phyloP scores from a whole-genome alignment of 371 early-diverging fungal species.

The Circinella umbellata region DNA sequence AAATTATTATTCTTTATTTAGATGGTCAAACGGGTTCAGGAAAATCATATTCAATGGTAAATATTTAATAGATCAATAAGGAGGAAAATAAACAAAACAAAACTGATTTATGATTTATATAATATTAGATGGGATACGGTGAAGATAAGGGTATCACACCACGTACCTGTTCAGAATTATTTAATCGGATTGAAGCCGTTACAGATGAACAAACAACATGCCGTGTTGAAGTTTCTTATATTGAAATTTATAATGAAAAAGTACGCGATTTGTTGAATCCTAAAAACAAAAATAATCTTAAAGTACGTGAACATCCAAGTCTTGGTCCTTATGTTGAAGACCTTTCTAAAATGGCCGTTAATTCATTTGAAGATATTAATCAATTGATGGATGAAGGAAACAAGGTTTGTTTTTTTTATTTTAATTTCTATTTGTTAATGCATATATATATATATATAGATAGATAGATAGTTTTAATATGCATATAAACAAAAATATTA shows the following conservation, averaged over 20 bases:
- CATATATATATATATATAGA: too few relatives aligned
- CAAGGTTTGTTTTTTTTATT: conserved; percentile 49
- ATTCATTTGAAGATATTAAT: conserved; percentile 76
- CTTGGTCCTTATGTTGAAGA: conserved; percentile 95
- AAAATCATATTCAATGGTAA: conserved; percentile 86
- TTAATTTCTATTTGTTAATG: background rate
- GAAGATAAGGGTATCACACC: conserved; percentile 87
- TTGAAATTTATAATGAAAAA: conserved; percentile 88
- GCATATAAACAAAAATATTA: too few relatives aligned
- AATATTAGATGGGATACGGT: conserved; percentile 66
- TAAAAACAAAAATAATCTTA: conserved; percentile 75
- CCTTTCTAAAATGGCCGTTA: conserved; percentile 82
- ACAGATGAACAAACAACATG: conserved; percentile 56
- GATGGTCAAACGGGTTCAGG: conserved; percentile 91
- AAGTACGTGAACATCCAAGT: conserved; percentile 88
- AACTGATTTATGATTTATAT: background rate
- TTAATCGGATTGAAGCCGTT: conserved; percentile 62
- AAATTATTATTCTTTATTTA: conserved; percentile 18
- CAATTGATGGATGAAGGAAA: conserved; percentile 89
- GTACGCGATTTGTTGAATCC: conserved; percentile 91
- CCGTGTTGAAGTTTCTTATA: conserved; percentile 84
- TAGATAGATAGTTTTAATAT: too few relatives aligned
- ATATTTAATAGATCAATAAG: background rate
- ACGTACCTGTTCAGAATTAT: conserved; percentile 80
- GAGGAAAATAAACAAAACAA: background rate